A percentile compares a stretch with the other conserved stretches of the same genome.
phyloP scores from a whole-genome alignment of 805 yeast species.

The Sungouiozyma intestinalis region DNA sequence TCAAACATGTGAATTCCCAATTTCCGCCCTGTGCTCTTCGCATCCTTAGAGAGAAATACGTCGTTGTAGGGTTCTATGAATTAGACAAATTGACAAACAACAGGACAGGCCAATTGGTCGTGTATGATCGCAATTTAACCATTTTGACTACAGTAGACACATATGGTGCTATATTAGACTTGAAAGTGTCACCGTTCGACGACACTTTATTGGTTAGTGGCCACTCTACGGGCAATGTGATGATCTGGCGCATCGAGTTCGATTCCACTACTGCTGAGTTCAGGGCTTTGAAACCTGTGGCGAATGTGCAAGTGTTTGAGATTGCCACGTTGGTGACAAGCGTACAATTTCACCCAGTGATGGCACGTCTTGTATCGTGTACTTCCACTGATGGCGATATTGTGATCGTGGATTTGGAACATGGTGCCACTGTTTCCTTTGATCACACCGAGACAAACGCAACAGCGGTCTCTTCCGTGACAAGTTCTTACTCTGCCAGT shows the following conservation, averaged over 20 bases:
- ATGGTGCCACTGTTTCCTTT: too few relatives aligned
- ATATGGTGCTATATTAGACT: constrained; percentile 62
- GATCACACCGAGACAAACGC: too few relatives aligned
- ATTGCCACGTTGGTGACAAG: constrained; percentile 50
- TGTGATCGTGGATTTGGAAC: constrained; percentile 22
- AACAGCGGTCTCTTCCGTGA: background rate
- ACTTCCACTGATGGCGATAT: constrained; percentile 64
- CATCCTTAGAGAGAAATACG: constrained; percentile 36
- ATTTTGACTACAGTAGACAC: constrained; percentile 29
- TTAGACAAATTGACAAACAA: constrained; percentile 47
- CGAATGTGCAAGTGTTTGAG: constrained; percentile 39
- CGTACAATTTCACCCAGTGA: constrained; percentile 42
- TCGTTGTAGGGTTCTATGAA: constrained; percentile 74
- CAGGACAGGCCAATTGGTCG: constrained; percentile 55
- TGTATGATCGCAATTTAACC: constrained; percentile 23
- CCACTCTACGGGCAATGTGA: constrained; percentile 72
- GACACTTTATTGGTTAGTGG: constrained; percentile 42
- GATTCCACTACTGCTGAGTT: constrained; percentile 1
- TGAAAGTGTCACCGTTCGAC: constrained; percentile 55
- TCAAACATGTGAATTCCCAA: constrained; percentile 30
- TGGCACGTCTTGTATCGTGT: constrained; percentile 33
- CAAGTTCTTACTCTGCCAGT: background rate
- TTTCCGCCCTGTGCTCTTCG: constrained; percentile 81
- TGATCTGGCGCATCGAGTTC: constrained; percentile 43
- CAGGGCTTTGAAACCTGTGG: constrained; percentile 16